A percentile compares a stretch with the other conserved stretches of the same genome.
phyloP scores from a whole-genome alignment of 1,284 basidiomycete genomes.

The Pyrrhoderma noxium region DNA sequence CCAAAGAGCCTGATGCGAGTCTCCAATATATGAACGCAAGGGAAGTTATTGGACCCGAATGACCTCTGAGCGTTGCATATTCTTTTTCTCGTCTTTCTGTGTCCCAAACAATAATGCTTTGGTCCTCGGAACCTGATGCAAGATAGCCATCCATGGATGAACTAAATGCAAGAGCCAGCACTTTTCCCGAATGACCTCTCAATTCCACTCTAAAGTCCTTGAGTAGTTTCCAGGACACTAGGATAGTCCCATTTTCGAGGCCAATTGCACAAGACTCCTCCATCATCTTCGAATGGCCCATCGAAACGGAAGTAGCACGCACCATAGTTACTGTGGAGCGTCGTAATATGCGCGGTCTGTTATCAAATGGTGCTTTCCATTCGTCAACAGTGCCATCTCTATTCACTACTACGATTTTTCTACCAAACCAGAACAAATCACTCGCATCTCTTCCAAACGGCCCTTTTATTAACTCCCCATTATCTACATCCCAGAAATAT shows the following conservation, averaged over 20 bases:
- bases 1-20: background rate
- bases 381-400: too few species aligned
- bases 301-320: too few species aligned
- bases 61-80: background rate
- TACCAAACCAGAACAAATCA: background rate
- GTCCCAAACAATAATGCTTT: background rate
- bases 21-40: conserved; percentile 1
- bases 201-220: too few species aligned
- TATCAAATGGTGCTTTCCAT: too few species aligned
- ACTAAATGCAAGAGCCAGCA: too few species aligned
- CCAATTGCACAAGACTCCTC: too few species aligned
- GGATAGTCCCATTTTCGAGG: background rate
- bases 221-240: too few species aligned
- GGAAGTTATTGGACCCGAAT: background rate
- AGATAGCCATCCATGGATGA: background rate
- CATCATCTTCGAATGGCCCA: too few species aligned
- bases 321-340: too few species aligned
- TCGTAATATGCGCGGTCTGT: too few species aligned
- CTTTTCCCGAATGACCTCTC: too few species aligned
- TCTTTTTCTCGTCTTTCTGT: background rate
- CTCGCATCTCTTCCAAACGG: background rate
- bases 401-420: too few species aligned
- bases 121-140: background rate
- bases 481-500: background rate
- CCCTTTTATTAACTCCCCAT: background rate